Percentiles rank a stretch among this genome's conserved stretches.
phyloP scores from a whole-genome alignment of 2,329 filamentous ascomycete genomes.

The Apiospora pterosperma region DNA sequence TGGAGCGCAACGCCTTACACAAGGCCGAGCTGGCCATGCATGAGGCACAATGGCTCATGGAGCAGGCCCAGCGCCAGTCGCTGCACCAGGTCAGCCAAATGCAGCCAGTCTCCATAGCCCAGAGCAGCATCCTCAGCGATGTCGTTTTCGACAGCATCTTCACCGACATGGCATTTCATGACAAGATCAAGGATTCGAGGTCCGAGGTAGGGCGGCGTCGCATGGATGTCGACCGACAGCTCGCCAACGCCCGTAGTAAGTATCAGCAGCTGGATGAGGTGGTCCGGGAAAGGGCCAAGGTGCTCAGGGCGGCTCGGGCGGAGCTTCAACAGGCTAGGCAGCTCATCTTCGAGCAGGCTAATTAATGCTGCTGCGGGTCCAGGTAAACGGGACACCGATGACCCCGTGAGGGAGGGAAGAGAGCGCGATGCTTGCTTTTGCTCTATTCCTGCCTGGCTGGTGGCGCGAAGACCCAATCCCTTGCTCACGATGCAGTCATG shows the following conservation, averaged over 20 bases:
- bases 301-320: constrained; percentile 29
- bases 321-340: constrained; percentile 43
- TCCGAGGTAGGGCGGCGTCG: constrained; percentile 32
- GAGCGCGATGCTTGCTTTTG: constrained; percentile 8
- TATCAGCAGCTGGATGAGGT: constrained; percentile 21
- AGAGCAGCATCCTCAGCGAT: constrained; percentile 44
- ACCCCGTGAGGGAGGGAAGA: background rate
- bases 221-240: constrained; percentile 27
- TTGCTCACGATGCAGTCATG: too few relatives aligned
- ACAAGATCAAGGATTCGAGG: constrained; percentile 45
- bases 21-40: constrained; percentile 40
- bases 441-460: background rate
- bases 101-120: constrained; percentile 38
- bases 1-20: constrained; percentile 49
- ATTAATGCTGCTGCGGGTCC: background rate
- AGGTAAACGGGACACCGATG: background rate
- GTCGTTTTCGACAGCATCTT: constrained; percentile 55
- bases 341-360: constrained; percentile 33
- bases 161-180: constrained; percentile 48
- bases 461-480: background rate
- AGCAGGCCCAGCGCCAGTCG: constrained; percentile 37
- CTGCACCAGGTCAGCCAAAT: constrained; percentile 34
- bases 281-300: constrained; percentile 27
- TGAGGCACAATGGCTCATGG: constrained; percentile 36
- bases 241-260: constrained; percentile 18